Evolutionary conservation across 2,329 filamentous ascomycete species (phyloP).

Genomic region (Pseudogymnoascus sp.): DNA sequence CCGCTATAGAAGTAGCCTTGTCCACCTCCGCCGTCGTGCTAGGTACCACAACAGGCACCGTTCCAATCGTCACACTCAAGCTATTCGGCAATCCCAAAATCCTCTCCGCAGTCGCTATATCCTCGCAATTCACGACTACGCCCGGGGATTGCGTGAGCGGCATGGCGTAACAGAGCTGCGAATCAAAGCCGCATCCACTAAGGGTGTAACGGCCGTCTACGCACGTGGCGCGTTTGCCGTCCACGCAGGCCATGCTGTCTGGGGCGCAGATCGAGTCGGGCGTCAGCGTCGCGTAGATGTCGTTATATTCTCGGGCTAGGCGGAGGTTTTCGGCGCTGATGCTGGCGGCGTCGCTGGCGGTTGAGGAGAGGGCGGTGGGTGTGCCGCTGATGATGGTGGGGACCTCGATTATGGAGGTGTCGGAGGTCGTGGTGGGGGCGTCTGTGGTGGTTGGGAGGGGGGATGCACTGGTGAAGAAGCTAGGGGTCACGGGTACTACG

Average conservation of each 20-base stretch:
- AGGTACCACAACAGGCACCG: not conserved
- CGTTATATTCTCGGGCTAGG: conserved; percentile 21
- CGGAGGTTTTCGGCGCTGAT: conserved; percentile 25
- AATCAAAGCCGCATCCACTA: conserved; percentile 21
- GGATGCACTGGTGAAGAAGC: not conserved
- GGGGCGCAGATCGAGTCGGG: conserved; percentile 38
- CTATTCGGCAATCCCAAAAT: conserved; percentile 31
- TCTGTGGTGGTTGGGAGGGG: not conserved
- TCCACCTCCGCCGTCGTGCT: not conserved
- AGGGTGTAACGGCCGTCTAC: conserved; percentile 35
- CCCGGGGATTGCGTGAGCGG: conserved; percentile 42
- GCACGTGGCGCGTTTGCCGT: conserved; percentile 41
- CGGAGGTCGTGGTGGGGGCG: not conserved
- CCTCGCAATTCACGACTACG: conserved; percentile 41
- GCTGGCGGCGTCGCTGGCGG: conserved; percentile 13
- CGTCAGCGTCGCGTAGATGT: conserved; percentile 21
- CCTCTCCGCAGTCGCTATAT: conserved; percentile 31
- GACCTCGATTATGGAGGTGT: conserved; percentile 7
- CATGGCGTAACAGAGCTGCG: conserved; percentile 39
- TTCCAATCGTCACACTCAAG: not conserved
- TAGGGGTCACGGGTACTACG: not conserved
- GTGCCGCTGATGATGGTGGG: conserved; percentile 16
- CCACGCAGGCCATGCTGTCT: conserved; percentile 44
- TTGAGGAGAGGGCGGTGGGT: conserved; percentile 17
- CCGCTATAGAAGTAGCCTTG: not conserved